Base-by-base conservation (phyloP, 176 grass and related monocot genomes). In the Tillandsia leiboldiana region DNA sequence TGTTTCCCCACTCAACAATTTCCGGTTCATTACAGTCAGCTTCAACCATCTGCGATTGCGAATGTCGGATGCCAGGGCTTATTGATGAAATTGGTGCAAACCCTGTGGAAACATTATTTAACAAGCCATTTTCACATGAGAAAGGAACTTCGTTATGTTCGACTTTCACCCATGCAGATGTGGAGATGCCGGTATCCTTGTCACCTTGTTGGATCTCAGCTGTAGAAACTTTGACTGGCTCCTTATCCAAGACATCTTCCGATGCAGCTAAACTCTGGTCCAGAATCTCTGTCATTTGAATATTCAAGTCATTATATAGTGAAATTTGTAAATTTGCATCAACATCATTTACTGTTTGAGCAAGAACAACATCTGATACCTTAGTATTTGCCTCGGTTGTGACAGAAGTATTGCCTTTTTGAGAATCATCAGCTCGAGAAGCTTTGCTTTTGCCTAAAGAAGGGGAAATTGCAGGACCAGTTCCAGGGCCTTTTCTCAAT, bases 1-100 rank as follows among this genome's bases (percentile, higher is more conserved):
- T 90, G 86, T 99, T 99, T 68, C 90, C 95, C 95, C 95, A 99
- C 75, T 99, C 95, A 49, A 99, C 88, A 54, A 94, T 90, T 87
- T 99, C 95, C 3, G 95, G 90, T 82, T 94, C 95, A 77, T 86
- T 89, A 73, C 73, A 86, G 77, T 94, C 95, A 72, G 90, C 87
- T 90, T 99, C 90, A 66, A 94, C 71, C 90, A 94, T 94, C 85
- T 99, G 95, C 50, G 95, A 99, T 72, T 90, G 82, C 12, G 95
- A 99, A 77, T 94, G 87, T 26, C 75, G 84, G 69, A 99, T 79
- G 69, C 83, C 87, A 11, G 95, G 87, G 70, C 90, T 99, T 74
- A 87, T 84, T 50, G 84, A 87, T 79, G 73, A 70, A 15, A 75
- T 51, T 63, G 84, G 80, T 69, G 54, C 82, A 68, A 84, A 70